These are phyloP conservation scores for Albugo candida DNA, from an alignment of 352 stramenopile species.

Conservation along the genomic window DNA sequence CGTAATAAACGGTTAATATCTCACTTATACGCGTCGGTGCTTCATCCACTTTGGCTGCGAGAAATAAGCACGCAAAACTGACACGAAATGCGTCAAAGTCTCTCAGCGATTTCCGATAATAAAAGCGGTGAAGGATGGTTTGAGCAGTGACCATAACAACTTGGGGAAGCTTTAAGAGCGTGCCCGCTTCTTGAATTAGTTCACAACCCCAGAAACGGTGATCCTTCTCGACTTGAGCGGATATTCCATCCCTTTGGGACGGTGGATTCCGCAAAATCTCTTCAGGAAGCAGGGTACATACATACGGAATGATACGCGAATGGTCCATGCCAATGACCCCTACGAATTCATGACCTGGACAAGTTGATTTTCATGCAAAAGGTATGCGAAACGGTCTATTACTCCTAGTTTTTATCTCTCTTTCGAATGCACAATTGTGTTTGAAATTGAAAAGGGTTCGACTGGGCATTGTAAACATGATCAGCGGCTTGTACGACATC, in stretches of 20 bases:
- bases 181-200: slow-evolving; percentile 77
- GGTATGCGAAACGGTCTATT: no score
- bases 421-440: no score
- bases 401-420: no score
- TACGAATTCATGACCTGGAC: no score
- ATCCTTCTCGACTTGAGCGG: slow-evolving; percentile 12
- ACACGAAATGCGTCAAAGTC: slow-evolving; percentile 82
- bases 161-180: slow-evolving; percentile 72
- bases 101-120: slow-evolving; percentile 59
- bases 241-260: slow-evolving; percentile 25
- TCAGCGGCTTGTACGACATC: no score
- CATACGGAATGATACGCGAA: no score
- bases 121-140: slow-evolving; percentile 83
- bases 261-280: slow-evolving; percentile 23
- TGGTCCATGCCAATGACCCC: no score
- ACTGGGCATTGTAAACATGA: no score
- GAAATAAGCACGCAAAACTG: slow-evolving; percentile 73
- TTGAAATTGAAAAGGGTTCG: no score
- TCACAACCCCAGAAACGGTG: slow-evolving; percentile 81
- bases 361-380: no score
- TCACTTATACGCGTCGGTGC: slow-evolving; percentile 60
- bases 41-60: slow-evolving; percentile 83
- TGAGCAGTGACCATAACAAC: slow-evolving; percentile 82
- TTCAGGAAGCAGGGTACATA: neutral
- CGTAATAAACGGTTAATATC: slow-evolving; percentile 76